Evolutionary conservation across 164 flowering plant genomes (phyloP).

Genomic region (Umbilicus rupestris): DNA sequence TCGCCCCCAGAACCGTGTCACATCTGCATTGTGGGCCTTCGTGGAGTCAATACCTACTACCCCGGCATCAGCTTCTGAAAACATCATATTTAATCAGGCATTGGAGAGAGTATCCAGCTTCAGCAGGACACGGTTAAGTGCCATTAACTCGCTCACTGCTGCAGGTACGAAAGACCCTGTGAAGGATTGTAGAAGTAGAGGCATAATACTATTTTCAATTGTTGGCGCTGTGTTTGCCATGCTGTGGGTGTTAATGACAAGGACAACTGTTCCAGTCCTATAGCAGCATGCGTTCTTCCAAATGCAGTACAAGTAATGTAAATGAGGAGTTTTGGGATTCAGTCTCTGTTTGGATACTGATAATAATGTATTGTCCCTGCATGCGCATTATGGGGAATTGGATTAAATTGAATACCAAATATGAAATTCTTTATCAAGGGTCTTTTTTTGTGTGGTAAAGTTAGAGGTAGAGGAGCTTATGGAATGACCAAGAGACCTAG

Average conservation of each 20-base stretch:
- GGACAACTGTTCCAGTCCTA: constrained; percentile 13
- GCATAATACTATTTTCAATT: constrained; percentile 29
- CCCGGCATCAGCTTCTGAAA: constrained; percentile 89
- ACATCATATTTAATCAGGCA: constrained; percentile 46
- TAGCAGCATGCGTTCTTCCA: background rate
- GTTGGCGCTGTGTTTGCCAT: constrained; percentile 32
- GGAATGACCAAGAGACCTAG: too few relatives aligned
- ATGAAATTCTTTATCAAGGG: too few relatives aligned
- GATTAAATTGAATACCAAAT: too few relatives aligned
- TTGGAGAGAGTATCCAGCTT: constrained; percentile 81
- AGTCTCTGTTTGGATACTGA: too few relatives aligned
- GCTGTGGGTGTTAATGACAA: constrained; percentile 31
- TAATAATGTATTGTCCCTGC: too few relatives aligned
- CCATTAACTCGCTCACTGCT: constrained; percentile 19
- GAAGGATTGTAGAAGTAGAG: constrained; percentile 21
- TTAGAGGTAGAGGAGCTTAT: too few relatives aligned
- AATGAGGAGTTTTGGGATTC: too few relatives aligned
- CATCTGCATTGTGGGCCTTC: constrained; percentile 53
- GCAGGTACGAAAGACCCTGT: constrained; percentile 16
- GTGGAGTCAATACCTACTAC: constrained; percentile 84
- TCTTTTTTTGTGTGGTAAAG: too few relatives aligned
- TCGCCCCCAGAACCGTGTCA: constrained; percentile 31
- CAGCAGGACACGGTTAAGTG: constrained; percentile 36
- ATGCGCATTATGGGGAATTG: too few relatives aligned
- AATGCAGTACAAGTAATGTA: too few relatives aligned